Evolutionary conservation across 208 protist species (phyloP), one percentile per base, ranked within the genome.

Genomic region (Tritrichomonas foetus): DNA sequence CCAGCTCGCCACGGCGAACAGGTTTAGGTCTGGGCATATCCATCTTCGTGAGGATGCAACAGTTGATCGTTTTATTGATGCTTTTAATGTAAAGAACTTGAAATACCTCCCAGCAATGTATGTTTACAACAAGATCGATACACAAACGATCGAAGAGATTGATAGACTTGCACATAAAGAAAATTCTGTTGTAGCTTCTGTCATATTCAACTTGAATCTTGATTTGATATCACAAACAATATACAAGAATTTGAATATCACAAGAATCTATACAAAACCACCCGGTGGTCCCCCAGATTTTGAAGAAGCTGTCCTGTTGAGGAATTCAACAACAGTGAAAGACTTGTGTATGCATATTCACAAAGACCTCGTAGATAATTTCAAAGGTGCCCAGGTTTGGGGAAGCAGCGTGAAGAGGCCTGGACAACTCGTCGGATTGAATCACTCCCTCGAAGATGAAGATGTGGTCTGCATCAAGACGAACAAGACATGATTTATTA

Each of bases 61-160:
- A 5, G 96, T 99, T 33, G 98, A 99, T 95, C 96, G 99, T 94
- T 97, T 99, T 93, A 99, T 99, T 96, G 98, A 99, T 95, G 97
- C 98, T 9, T 97, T 99, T 92, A 97, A 98, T 94, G 98, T 98
- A 1, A 99, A 99, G 94, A 95, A 98, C 39, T 74, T 96, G 33
- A 89, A 47, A 89, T 98, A 98, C 94, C 94, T 97, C 57, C 95
- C 94, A 64, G 97, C 94, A 49, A 89, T 96, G 33, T 96, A 94
- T 75, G 94, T 93, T 41, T 93, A 95, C 16, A 96, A 96, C 92
- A 96, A 96, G 64, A 94, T 96, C 53, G 93, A 94, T n/a, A 94
- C 53, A 80, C 39, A 84, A 39, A 80, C 93, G 36, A 89, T 89
- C 41, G 78, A 89, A 57, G 78, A 89, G 57, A 89, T 89, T 20